phyloP scores from a whole-genome alignment of 768 basidiomycete genomes.

The Phlegmacium glaucopus region DNA sequence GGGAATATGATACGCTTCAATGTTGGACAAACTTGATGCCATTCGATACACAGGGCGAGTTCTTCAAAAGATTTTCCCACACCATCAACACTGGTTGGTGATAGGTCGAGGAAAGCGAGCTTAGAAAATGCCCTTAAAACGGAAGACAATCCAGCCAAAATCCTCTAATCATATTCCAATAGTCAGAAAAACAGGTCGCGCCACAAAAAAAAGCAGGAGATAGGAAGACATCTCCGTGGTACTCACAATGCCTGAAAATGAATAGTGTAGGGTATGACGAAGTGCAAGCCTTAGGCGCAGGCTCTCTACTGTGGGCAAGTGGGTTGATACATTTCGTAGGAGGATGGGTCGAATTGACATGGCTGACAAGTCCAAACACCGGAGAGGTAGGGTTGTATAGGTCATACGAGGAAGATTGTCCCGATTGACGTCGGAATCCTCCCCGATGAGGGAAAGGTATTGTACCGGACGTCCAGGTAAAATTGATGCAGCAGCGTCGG shows the following conservation, averaged over 20 bases:
- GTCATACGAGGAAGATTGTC: conserved; percentile 50
- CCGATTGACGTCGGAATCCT: conserved; percentile 52
- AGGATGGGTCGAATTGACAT: conserved; percentile 57
- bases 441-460: conserved; percentile 51
- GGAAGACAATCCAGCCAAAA: conserved; percentile 57
- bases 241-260: conserved; percentile 65
- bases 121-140: conserved; percentile 49
- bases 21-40: conserved; percentile 51
- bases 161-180: conserved; percentile 33
- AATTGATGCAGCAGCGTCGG: conserved; percentile 53
- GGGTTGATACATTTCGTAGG: conserved; percentile 50
- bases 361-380: conserved; percentile 54
- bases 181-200: neutral
- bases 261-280: conserved; percentile 62
- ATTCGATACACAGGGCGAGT: conserved; percentile 47
- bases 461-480: conserved; percentile 62
- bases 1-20: conserved; percentile 55
- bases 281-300: conserved; percentile 58
- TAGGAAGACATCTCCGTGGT: conserved; percentile 1
- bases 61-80: conserved; percentile 47
- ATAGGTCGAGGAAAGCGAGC: conserved; percentile 54
- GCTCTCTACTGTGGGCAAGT: conserved; percentile 46
- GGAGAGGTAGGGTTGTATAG: conserved; percentile 42
- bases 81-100: conserved; percentile 51
- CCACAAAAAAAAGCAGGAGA: conserved; percentile 5